Percentiles rank a stretch among this genome's conserved stretches.
Conservation (phyloP, 805 yeast genomes). For the Ogataea naganishii region DNA sequence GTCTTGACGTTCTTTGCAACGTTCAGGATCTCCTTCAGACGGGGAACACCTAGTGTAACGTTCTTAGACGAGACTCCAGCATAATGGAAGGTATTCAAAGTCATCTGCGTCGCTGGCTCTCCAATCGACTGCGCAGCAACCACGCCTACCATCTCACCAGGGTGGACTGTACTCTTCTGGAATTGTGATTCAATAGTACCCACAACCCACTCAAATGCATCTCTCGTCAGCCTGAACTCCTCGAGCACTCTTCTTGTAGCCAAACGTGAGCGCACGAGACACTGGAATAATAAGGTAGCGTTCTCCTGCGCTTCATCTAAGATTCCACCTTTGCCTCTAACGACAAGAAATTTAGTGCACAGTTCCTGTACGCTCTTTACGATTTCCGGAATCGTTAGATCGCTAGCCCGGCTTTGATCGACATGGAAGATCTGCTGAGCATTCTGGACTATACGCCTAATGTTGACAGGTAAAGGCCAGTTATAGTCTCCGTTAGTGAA, state of each 20-base stretch:
- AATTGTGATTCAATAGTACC: conserved; percentile 94
- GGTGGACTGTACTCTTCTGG: conserved; percentile 84
- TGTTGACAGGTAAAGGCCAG: conserved; percentile 97
- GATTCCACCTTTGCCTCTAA: conserved; percentile 73
- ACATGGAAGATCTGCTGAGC: conserved; percentile 95
- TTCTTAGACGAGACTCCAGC: conserved; percentile 97
- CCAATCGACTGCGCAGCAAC: conserved; percentile 97
- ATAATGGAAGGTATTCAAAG: conserved; percentile 93
- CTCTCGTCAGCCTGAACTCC: conserved; percentile 76
- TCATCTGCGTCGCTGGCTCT: conserved; percentile 98
- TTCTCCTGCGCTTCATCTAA: conserved; percentile 83
- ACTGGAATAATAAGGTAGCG: conserved; percentile 85
- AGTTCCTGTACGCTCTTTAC: conserved; percentile 63
- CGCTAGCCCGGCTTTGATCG: conserved; percentile 85
- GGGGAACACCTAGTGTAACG: conserved; percentile 95
- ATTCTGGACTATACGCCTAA: conserved; percentile 93
- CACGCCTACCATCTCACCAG: conserved; percentile 98
- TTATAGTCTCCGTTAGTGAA: conserved; percentile 90
- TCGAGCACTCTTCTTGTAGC: conserved; percentile 87
- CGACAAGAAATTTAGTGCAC: conserved; percentile 58
- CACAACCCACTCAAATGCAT: conserved; percentile 91
- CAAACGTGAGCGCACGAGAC: conserved; percentile 85
- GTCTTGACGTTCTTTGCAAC: conserved; percentile 98
- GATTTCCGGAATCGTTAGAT: conserved; percentile 77
- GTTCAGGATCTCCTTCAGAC: conserved; percentile 94